A percentile compares a stretch with the other conserved stretches of the same genome.
Conservation (phyloP, 2,329 filamentous ascomycete species). For the Dothideomycetes sp. region DNA sequence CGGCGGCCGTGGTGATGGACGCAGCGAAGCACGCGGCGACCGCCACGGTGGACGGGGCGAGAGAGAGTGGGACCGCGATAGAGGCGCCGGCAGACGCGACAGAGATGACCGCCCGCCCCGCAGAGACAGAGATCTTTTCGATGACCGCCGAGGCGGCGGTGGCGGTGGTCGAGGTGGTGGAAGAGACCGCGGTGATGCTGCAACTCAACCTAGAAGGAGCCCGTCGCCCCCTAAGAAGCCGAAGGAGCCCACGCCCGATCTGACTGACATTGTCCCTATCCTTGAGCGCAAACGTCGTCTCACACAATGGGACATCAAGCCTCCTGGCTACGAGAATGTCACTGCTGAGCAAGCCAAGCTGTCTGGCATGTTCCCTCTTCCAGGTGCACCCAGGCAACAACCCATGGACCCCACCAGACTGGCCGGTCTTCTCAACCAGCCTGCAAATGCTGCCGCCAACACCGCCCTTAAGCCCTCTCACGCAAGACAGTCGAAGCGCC, state of each 20-base stretch:
- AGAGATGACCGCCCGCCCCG: constrained; percentile 17
- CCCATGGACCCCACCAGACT: constrained; percentile 90
- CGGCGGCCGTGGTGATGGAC: constrained; percentile 48
- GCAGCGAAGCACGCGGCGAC: constrained; percentile 40
- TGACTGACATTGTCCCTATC: constrained; percentile 75
- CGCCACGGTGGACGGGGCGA: constrained; percentile 50
- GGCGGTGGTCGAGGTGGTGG: constrained; percentile 24
- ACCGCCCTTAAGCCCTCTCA: constrained; percentile 85
- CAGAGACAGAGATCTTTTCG: constrained; percentile 37
- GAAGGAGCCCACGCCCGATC: constrained; percentile 88
- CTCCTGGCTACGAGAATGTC: constrained; percentile 93
- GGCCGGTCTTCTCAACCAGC: constrained; percentile 91
- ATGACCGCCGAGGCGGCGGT: constrained; percentile 28
- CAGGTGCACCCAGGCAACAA: constrained; percentile 87
- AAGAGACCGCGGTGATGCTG: constrained; percentile 16
- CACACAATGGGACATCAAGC: constrained; percentile 99
- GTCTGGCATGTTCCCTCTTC: constrained; percentile 96
- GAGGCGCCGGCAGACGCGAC: constrained; percentile 16
- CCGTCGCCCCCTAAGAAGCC: constrained; percentile 76
- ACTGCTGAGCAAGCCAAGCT: constrained; percentile 97
- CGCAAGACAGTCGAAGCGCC: constrained; percentile 84
- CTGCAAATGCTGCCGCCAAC: constrained; percentile 57
- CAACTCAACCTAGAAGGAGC: constrained; percentile 54
- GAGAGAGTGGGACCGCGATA: constrained; percentile 11
- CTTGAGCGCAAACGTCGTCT: constrained; percentile 79